Base-by-base conservation (phyloP, 208 protist species). In the Leishmania aethiopica region DNA sequence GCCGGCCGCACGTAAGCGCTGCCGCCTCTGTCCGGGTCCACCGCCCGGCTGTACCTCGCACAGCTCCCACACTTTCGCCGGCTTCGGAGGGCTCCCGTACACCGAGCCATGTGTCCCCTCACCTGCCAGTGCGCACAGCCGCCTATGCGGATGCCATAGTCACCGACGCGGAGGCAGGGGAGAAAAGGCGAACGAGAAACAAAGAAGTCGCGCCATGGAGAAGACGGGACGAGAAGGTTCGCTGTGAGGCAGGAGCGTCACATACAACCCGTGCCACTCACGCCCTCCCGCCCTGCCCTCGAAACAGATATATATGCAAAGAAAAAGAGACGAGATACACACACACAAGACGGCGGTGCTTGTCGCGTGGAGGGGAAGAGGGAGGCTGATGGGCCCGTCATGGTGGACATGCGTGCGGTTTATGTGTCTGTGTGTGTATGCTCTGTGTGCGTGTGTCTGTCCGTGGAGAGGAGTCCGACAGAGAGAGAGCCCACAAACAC, bases 241-340 rank as follows among this genome's bases (percentile, higher is more conserved):
- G 28, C 32, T 28, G n/a, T 67, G n/a, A 5, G 13, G 32, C 32
- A 37, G 4, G 62, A 19, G 32, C 15, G 62, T 2, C 32, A 67
- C 17, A 55, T 55, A 55, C 51, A 40, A 13, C 10, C 7, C 32
- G 3, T 55, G 51, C 11, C 13, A 22, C 32, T 32, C 15, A 37
- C 62, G 2, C 2, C 13, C 28, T 67, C 32, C 28, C 8, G 19
- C 59, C 10, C 59, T 15, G 5, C 19, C 28, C 53, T 45, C 37
- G 57, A 37, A 84, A 81, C 22, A 77, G 74, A 47, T 47, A 13
- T 47, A 60, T 17, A 72, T 17, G 51, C 35, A 78, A 76, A 80
- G 64, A 79, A 75, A 78, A 69, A 70, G 57, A 82, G 71, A 64
- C 7, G 42, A 45, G 42, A 45, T 45, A 4, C 42, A 45, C 42